Evolutionary conservation across 2,329 filamentous ascomycete genomes (phyloP).

Genomic region (Fusarium floridanum): DNA sequence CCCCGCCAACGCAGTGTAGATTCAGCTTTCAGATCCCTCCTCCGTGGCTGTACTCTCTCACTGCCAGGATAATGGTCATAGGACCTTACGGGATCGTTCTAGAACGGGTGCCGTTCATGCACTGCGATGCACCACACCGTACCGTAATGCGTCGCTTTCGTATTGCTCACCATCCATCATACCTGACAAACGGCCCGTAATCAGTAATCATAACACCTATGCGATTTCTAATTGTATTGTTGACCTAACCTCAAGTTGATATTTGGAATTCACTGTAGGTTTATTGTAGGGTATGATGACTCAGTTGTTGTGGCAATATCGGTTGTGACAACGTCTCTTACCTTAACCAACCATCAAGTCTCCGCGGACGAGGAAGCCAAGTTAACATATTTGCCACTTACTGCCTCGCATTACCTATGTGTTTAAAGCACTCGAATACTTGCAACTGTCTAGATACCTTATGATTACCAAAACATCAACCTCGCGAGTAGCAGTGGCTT

Average conservation of each 20-base stretch:
- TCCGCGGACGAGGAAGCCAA: neutral
- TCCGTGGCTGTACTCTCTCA: neutral
- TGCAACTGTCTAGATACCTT: neutral
- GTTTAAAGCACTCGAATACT: neutral
- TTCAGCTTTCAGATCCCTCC: neutral
- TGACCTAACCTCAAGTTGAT: neutral
- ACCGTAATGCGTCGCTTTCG: slow-evolving; percentile 7
- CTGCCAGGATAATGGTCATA: slow-evolving; percentile 5
- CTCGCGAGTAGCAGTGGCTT: neutral
- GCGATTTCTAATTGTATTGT: neutral
- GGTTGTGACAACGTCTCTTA: neutral
- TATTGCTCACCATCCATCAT: slow-evolving; percentile 4
- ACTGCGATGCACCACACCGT: neutral
- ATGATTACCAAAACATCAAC: neutral
- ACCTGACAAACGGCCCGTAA: neutral
- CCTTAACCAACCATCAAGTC: neutral
- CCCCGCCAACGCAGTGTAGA: neutral
- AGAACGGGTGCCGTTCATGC: slow-evolving; percentile 4
- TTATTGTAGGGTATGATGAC: neutral
- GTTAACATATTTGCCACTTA: neutral
- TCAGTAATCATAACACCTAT: neutral
- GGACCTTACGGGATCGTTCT: slow-evolving; percentile 13
- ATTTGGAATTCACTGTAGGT: neutral
- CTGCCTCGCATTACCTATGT: neutral
- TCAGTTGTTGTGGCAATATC: neutral